phyloP scores from a whole-genome alignment of 169 alveolate species.

The Perkinsus marinus region DNA sequence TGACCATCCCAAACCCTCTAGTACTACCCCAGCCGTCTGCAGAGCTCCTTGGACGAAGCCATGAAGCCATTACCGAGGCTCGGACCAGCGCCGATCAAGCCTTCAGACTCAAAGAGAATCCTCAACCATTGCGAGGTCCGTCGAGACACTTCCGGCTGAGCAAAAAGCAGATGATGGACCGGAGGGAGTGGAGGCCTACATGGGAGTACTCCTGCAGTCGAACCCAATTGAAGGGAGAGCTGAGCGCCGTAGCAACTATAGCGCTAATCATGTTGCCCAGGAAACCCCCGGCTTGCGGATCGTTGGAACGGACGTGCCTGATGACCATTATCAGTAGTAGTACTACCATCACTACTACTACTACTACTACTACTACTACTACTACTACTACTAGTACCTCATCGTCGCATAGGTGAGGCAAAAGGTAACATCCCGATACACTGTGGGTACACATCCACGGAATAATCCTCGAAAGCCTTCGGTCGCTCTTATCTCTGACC shows the following conservation, averaged over 20 bases:
- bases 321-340: not conserved
- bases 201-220: not conserved
- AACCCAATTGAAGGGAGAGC: not conserved
- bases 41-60: not conserved
- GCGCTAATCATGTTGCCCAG: not conserved
- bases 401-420: not conserved
- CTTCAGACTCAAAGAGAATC: not conserved
- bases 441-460: not conserved
- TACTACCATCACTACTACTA: too few species aligned
- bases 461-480: not conserved
- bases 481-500: not conserved
- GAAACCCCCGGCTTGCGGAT: not conserved
- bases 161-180: not conserved
- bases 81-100: not conserved
- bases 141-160: not conserved
- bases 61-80: not conserved
- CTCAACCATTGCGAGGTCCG: not conserved
- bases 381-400: not conserved
- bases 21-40: not conserved
- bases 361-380: too few species aligned
- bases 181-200: not conserved
- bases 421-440: not conserved
- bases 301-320: not conserved
- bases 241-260: not conserved
- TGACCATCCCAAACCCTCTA: not conserved